A percentile compares a stretch with the other conserved stretches of the same genome.
Conservation (phyloP, 768 basidiomycete species). For the Tylopilus vinaceipallidus region DNA sequence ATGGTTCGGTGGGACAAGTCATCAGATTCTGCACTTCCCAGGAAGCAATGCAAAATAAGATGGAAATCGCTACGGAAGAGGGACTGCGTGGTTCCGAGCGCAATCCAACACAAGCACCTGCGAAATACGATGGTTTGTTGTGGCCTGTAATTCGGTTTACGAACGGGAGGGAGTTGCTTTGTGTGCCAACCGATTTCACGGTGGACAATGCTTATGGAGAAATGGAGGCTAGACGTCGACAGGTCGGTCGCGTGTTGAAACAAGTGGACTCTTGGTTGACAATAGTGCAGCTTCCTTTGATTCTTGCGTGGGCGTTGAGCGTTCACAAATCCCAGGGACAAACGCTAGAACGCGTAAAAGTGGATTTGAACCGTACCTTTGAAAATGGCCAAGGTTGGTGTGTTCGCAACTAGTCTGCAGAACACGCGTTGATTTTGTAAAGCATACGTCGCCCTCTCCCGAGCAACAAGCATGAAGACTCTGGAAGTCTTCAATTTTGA, state of each 20-base stretch:
- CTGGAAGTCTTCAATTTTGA: slow-evolving; percentile 68
- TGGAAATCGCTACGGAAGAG: slow-evolving; percentile 38
- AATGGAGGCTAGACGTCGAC: slow-evolving; percentile 57
- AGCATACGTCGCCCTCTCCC: slow-evolving; percentile 74
- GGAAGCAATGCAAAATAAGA: slow-evolving; percentile 41
- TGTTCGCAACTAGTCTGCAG: neutral
- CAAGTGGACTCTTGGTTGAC: neutral
- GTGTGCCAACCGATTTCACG: slow-evolving; percentile 59
- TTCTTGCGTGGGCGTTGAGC: slow-evolving; percentile 84
- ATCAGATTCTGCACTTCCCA: slow-evolving; percentile 42
- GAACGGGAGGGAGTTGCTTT: slow-evolving; percentile 44
- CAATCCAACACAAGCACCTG: slow-evolving; percentile 12
- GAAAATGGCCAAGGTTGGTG: slow-evolving; percentile 72
- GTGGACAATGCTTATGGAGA: slow-evolving; percentile 57
- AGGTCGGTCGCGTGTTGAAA: slow-evolving; percentile 37
- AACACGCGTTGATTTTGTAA: neutral
- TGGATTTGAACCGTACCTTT: slow-evolving; percentile 73
- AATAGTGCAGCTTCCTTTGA: slow-evolving; percentile 50
- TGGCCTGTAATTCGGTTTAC: slow-evolving; percentile 68
- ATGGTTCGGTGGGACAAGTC: slow-evolving; percentile 65
- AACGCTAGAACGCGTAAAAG: slow-evolving; percentile 79
- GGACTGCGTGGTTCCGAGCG: slow-evolving; percentile 32
- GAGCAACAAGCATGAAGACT: slow-evolving; percentile 63
- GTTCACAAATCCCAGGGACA: slow-evolving; percentile 92
- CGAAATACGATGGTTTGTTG: slow-evolving; percentile 24